These are phyloP conservation scores for Barbatosphaeria neglecta DNA, from an alignment of 495 filamentous ascomycete species.

Conservation along the genomic window DNA sequence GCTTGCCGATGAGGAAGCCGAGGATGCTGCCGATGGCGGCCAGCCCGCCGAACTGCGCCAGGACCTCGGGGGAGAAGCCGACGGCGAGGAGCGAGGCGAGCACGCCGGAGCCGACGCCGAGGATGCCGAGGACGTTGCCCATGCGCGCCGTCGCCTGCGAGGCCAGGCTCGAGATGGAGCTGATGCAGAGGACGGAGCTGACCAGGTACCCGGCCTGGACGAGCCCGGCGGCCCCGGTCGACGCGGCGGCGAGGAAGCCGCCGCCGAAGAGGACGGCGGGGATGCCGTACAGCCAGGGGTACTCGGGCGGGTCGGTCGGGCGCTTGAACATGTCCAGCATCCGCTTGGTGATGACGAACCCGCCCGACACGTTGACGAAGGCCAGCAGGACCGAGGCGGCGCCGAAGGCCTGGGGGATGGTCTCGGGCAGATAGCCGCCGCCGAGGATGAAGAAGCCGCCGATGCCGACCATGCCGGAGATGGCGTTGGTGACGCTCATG, in stretches of 20 bases:
- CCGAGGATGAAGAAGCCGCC: conserved; percentile 76
- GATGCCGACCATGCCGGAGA: conserved; percentile 76
- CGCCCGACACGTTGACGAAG: conserved; percentile 72
- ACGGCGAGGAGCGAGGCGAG: conserved; percentile 65
- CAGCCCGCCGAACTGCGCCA: conserved; percentile 62
- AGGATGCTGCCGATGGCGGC: conserved; percentile 51
- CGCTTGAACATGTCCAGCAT: conserved; percentile 90
- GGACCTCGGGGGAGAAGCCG: conserved; percentile 60
- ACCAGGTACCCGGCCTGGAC: conserved; percentile 73
- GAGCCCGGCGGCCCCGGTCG: conserved; percentile 65
- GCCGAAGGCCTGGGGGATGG: conserved; percentile 63
- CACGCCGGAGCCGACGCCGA: conserved; percentile 67
- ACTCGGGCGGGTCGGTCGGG: conserved; percentile 69
- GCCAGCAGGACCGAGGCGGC: conserved; percentile 68
- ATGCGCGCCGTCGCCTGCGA: conserved; percentile 67
- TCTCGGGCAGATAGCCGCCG: conserved; percentile 58
- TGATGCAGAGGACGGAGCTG: conserved; percentile 67
- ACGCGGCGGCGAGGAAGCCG: conserved; percentile 62
- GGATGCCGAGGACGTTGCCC: conserved; percentile 70
- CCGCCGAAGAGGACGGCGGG: conserved; percentile 63
- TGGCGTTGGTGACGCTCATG: conserved; percentile 82
- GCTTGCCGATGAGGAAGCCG: conserved; percentile 61
- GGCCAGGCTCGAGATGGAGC: conserved; percentile 58
- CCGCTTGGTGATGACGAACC: conserved; percentile 74
- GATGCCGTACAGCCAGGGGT: conserved; percentile 70